Percentiles rank a stretch among this genome's conserved stretches.
Conservation (phyloP, 2,329 filamentous ascomycete genomes). For the Ilyonectria destructans region DNA sequence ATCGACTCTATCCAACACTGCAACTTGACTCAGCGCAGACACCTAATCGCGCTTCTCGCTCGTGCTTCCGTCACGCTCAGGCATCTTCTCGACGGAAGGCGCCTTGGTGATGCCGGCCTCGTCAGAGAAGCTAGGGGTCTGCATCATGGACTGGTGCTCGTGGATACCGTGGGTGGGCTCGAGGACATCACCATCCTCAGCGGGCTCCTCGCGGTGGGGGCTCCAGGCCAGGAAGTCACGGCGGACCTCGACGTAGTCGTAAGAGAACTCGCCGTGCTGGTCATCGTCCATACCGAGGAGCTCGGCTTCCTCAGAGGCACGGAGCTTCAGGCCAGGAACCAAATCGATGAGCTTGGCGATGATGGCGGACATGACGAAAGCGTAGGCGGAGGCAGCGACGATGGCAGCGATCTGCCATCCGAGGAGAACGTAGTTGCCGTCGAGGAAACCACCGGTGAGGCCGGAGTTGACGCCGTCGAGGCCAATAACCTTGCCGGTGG, state of each 20-base stretch:
- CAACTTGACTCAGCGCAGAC: neutral
- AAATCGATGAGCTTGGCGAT: constrained; percentile 84
- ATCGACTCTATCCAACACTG: constrained; percentile 27
- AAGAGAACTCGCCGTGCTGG: constrained; percentile 91
- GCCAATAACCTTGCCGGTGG: constrained; percentile 79
- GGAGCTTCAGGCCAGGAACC: constrained; percentile 84
- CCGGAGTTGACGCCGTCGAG: constrained; percentile 84
- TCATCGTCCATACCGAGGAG: constrained; percentile 92
- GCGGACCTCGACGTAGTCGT: constrained; percentile 92
- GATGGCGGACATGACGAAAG: constrained; percentile 81
- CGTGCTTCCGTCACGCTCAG: constrained; percentile 18
- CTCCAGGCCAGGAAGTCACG: constrained; percentile 93
- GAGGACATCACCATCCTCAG: constrained; percentile 71
- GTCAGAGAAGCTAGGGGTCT: constrained; percentile 50
- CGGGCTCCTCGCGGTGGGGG: constrained; percentile 78
- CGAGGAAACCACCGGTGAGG: constrained; percentile 78
- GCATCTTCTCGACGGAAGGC: constrained; percentile 39
- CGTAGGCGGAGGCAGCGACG: constrained; percentile 75
- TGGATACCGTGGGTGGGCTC: constrained; percentile 81
- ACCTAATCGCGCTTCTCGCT: constrained; percentile 38
- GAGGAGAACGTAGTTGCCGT: constrained; percentile 81
- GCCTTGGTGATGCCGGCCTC: constrained; percentile 44
- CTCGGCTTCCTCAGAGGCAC: constrained; percentile 86
- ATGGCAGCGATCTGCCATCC: constrained; percentile 89
- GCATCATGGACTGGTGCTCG: constrained; percentile 69